Percentiles rank a stretch among this genome's conserved stretches.
These are phyloP conservation scores for Lodderomyces beijingensis DNA, from an alignment of 1,139 yeast species.

Conservation along the genomic window DNA sequence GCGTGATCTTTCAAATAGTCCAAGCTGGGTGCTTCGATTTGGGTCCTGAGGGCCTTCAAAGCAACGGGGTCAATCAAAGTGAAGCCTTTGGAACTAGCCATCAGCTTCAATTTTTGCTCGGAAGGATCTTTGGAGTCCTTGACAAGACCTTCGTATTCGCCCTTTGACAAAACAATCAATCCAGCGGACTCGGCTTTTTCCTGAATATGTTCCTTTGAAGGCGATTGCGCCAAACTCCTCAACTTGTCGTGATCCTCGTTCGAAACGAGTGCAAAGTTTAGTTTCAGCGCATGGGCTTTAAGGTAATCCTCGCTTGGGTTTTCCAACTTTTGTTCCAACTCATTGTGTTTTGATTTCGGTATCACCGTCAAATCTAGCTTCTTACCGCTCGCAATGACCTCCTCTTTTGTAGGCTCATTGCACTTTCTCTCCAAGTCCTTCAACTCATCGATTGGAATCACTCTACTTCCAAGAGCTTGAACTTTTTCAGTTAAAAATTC, in stretches of 20 bases:
- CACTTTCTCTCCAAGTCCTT: conserved; percentile 14
- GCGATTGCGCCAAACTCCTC: conserved; percentile 24
- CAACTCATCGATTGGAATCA: conserved; percentile 18
- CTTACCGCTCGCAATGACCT: conserved; percentile 17
- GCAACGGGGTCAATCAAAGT: conserved; percentile 15
- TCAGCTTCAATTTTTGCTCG: conserved; percentile 13
- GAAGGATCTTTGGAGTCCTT: conserved; percentile 23
- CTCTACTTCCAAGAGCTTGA: conserved; percentile 12
- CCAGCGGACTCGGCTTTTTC: conserved; percentile 30
- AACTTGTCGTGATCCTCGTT: conserved; percentile 22
- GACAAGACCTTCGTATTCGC: conserved; percentile 17
- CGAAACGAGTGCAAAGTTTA: conserved; percentile 19
- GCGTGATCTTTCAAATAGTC: conserved; percentile 17
- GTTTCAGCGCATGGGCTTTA: conserved; percentile 17
- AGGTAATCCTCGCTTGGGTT: conserved; percentile 19
- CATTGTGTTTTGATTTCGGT: conserved; percentile 9
- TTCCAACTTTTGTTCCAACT: conserved; percentile 14
- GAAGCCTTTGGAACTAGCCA: conserved; percentile 15
- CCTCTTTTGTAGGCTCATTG: conserved; percentile 18
- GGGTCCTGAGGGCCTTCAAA: conserved; percentile 14
- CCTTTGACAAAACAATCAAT: conserved; percentile 27
- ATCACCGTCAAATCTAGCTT: conserved; percentile 15
- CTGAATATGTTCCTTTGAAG: conserved; percentile 32
- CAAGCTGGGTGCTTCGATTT: conserved; percentile 18
- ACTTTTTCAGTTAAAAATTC: conserved; percentile 25